Conservation (phyloP, 2,329 filamentous ascomycete genomes). For the Colletotrichum incanum region DNA sequence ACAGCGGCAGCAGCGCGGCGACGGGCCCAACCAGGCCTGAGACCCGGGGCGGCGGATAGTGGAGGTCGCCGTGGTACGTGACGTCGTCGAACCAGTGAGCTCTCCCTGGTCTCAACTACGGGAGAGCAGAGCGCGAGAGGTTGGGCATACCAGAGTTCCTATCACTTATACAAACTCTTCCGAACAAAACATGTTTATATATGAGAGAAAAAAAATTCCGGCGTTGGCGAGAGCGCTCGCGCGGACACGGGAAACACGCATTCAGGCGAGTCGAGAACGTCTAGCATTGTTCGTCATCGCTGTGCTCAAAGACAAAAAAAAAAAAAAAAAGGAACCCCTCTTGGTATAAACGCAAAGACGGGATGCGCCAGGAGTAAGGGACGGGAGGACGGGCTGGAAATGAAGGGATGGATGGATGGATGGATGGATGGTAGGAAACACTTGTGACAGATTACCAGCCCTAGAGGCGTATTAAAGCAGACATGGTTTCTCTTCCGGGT, state of each 20-base stretch:
- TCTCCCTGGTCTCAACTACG: neutral
- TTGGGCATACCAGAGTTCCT: neutral
- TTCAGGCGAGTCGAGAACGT: conserved; percentile 17
- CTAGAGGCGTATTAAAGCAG: conserved; percentile 33
- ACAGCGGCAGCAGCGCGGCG: conserved; percentile 65
- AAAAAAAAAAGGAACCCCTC: neutral
- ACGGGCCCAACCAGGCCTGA: conserved; percentile 59
- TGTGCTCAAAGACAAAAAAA: neutral
- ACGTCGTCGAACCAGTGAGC: neutral
- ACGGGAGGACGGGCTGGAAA: neutral
- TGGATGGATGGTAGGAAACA: neutral
- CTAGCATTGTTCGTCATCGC: neutral
- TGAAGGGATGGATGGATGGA: neutral
- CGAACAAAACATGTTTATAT: conserved; percentile 20
- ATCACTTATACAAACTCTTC: neutral
- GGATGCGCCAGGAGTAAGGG: neutral
- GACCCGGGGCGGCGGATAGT: conserved; percentile 43
- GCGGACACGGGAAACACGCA: neutral
- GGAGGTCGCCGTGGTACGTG: conserved; percentile 20
- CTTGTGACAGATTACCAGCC: conserved; percentile 14
- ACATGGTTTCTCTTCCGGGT: conserved; percentile 23
- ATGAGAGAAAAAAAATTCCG: neutral
- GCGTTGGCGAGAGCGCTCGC: conserved; percentile 25
- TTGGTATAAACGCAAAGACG: neutral
- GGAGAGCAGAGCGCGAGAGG: neutral